phyloP scores from a whole-genome alignment of 768 basidiomycete species.

The Trametes meyenii region DNA sequence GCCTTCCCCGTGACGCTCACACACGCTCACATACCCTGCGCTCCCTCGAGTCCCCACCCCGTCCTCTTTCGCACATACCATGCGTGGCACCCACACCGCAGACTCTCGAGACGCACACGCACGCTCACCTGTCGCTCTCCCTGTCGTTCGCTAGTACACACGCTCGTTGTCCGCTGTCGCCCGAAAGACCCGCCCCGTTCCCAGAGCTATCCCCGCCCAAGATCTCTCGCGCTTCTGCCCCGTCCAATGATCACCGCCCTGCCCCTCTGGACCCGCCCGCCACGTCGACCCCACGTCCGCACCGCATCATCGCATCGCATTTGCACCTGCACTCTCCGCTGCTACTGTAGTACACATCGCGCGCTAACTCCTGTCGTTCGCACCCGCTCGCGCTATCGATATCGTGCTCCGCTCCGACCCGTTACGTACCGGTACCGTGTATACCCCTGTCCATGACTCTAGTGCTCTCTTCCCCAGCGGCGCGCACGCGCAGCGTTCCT shows the following conservation, averaged over 20 bases:
- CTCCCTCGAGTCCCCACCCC: neutral
- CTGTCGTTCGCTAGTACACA: constrained; percentile 7
- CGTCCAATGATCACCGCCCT: neutral
- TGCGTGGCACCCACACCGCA: neutral
- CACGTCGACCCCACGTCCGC: neutral
- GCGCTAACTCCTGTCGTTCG: constrained; percentile 12
- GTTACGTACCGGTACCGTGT: neutral
- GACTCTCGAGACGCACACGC: neutral
- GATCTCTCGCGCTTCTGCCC: neutral
- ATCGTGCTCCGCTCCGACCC: constrained; percentile 4
- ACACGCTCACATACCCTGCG: neutral
- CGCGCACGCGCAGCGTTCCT: neutral
- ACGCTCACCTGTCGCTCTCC: neutral
- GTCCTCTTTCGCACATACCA: neutral
- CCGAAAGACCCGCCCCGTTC: neutral
- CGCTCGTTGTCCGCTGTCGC: neutral
- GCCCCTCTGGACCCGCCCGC: neutral
- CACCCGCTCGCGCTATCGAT: constrained; percentile 15
- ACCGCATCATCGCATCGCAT: neutral
- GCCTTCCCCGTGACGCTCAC: neutral
- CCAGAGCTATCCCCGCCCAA: neutral
- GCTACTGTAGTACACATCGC: constrained; percentile 8
- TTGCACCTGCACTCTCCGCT: neutral
- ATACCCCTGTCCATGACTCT: neutral
- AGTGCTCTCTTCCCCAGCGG: neutral